Base-by-base conservation (phyloP, 768 basidiomycete genomes). In the Phallus indusiatus region DNA sequence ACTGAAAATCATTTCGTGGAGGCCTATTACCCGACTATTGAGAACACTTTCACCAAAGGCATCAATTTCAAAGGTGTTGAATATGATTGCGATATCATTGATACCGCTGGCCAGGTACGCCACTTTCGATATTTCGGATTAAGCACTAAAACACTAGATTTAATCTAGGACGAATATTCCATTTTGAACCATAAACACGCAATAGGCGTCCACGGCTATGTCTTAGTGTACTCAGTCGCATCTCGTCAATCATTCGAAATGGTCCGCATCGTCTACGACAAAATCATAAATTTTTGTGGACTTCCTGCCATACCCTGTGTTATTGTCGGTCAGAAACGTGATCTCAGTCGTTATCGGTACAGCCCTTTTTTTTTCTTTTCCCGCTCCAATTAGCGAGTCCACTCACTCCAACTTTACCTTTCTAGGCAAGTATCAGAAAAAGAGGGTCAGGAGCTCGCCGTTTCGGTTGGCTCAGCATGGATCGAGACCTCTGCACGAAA, bases 41-140 rank as follows among this genome's bases (percentile, higher is more conserved):
- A 97, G 73, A 83, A 79, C 64, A 91, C 88, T 12, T 88, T 86
- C 71, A 78, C 84, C 54, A 96, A 95, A 78, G 85, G 79, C 61
- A 84, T 98, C 67, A 81, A 79, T 60, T 87, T 89, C 76, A 90
- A 90, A 58, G 94, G 94, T 53, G 79, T 86, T 34, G 91, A 94
- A 67, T 98, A 94, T 67, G 87, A 93, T 61, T 94, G 94, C 74
- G 93, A 95, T 73, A 94, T 98, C 75, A 91, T 97, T 66, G 95
- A 98, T 71, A 95, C 93, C 63, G 95, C 95, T 54, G 95, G 95
- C 28, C 95, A 97, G 83, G 94, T 91, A 59, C 64, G 82, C 69
- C 42, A 55, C 49, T 36, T 7, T 61, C 18, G 22, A 10, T 52
- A 48, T 21, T n/a, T 47, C 51, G 35, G 59, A 59, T 56, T 56